Evolutionary conservation across 2,329 filamentous ascomycete genomes (phyloP), one percentile per base, ranked within the genome.

Genomic region (Nectriaceae sp.): DNA sequence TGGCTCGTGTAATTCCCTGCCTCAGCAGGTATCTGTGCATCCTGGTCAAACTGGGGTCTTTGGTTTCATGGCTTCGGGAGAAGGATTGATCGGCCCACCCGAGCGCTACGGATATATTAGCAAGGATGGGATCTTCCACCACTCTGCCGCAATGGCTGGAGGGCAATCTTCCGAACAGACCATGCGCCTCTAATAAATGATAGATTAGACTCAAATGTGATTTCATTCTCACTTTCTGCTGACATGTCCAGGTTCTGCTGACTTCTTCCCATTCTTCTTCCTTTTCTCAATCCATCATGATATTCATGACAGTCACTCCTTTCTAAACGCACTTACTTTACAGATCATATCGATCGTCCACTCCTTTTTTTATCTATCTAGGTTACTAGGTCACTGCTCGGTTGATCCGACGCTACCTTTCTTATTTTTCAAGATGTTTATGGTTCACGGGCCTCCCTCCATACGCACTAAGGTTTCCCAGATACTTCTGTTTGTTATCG

Each of bases 401-500:
- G 35, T 40, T 55, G 39, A 47, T 42, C 44, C 42, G 26, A n/a
- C 16, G 11, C 38, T 24, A 29, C 38, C n/a, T 45, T 29, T 38
- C 21, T 50, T 45, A 24, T 42, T 49, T 39, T 42, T 41, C 50
- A 54, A 46, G 38, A 68, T 67, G 66, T 35, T 64, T 21, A 44
- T 63, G 42, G 46, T 57, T 50, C 58, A 56, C 42, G 56, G 64
- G 31, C 55, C 59, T 13, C 55, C 53, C 11, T 46, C 48, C 20
- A 40, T 62, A 21, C 47, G 60, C 10, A 49, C 62, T 36, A 62
- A 61, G 33, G 42, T 55, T 13, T 47, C 56, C 35, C 59, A 59
- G 16, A 20, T 66, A 20, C 33, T 67, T 13, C 19, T 60, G 10
- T 39, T 58, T 1, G 45, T 52, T 15, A 35, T 54, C 24, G 65